Evolutionary conservation across 495 filamentous ascomycete species (phyloP), one percentile per base, ranked within the genome.

Genomic region (Cryomyces minteri): DNA sequence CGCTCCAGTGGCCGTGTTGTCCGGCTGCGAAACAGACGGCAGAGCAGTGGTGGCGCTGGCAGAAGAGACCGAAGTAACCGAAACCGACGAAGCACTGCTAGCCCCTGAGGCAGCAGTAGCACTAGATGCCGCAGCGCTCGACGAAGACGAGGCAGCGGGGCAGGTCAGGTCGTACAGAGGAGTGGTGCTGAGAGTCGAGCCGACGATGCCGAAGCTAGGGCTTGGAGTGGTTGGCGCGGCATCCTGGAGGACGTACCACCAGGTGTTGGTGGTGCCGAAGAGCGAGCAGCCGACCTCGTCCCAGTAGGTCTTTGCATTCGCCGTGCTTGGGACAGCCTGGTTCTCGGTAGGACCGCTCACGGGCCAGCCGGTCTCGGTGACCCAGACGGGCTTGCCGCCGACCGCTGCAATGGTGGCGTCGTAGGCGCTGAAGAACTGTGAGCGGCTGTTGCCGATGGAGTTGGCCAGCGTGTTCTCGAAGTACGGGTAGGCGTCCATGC

Each of bases 361-460:
- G 46, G 87, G 87, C 71, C 79, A 88, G 50, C 87, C 88, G 29
- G 85, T 92, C 71, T 94, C 87, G 25, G 85, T 94, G 50, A 94
- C 70, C 80, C 87, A 88, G 54, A 94, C 74, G 10, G 71, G 66
- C 71, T 86, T 88, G 48, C 69, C 72, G 18, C 65, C 62, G 44
- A 71, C 73, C 34, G 65, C 75, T 29, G 58, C 57, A 52, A 72
- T 62, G 46, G 82, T 85, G 34, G 63, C 64, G 28, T 60, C 53
- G 9, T 80, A 65, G 28, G 81, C 73, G 29, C 71, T 73, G 31
- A 73, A 58, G 66, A 87, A 88, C 43, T 82, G 66, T 6, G 45
- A 40, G 51, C 72, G 73, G 58, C 67, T 76, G 52, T 73, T 66
- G 8, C 57, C 60, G 55, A 88, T 82, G 51, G 55, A 61, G 62